Evolutionary conservation across 805 yeast genomes (phyloP).

Genomic region (Cyberlindnera sargentensis): DNA sequence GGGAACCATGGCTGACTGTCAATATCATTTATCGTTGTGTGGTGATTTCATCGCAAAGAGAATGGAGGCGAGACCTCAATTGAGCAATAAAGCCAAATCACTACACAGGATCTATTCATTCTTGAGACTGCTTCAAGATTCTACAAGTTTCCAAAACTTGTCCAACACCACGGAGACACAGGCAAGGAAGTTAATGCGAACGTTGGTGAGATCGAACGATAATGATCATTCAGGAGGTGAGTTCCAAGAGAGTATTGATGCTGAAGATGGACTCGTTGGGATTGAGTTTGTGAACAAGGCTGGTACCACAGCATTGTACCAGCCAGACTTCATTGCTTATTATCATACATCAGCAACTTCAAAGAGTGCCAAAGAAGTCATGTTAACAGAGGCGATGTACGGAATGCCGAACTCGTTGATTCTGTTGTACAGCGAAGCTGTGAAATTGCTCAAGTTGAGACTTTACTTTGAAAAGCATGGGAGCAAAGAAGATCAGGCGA

Average conservation of each 20-base stretch:
- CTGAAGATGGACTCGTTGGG: conserved; percentile 37
- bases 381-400: conserved; percentile 74
- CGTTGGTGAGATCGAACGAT: conserved; percentile 9
- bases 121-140: conserved; percentile 67
- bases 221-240: conserved; percentile 20
- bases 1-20: conserved; percentile 87
- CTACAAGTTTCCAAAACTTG: conserved; percentile 30
- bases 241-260: conserved; percentile 36
- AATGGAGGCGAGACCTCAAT: conserved; percentile 54
- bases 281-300: conserved; percentile 28
- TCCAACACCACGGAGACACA: conserved; percentile 12
- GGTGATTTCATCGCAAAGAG: conserved; percentile 67
- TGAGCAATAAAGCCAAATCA: conserved; percentile 70
- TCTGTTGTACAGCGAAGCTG: conserved; percentile 64
- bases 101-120: conserved; percentile 76
- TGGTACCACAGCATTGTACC: conserved; percentile 10
- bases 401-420: conserved; percentile 82
- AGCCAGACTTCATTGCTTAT: conserved; percentile 35
- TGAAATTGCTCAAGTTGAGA: conserved; percentile 56
- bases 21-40: conserved; percentile 67
- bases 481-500: conserved; percentile 13
- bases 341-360: conserved; percentile 2
- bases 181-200: conserved; percentile 8
- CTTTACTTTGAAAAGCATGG: conserved; percentile 31
- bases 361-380: conserved; percentile 36